Percentiles rank a stretch among this genome's conserved stretches.
These are phyloP conservation scores for Penicillium sp. DNA, from an alignment of 2,329 filamentous ascomycete species.

Conservation along the genomic window DNA sequence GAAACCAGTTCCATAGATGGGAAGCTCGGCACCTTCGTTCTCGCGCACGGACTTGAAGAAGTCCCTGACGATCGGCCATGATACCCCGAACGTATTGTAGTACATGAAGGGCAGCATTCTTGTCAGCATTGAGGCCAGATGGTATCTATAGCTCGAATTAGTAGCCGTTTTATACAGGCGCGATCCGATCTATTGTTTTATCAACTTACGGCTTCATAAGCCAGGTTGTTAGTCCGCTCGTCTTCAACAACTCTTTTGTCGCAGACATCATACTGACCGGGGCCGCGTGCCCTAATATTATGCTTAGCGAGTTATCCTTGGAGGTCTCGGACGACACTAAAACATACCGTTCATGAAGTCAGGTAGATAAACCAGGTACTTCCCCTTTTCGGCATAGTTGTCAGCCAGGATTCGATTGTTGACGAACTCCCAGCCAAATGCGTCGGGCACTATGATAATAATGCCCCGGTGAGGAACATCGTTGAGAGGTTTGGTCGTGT, in stretches of 20 bases:
- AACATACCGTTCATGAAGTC: constrained; percentile 54
- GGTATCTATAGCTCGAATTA: background rate
- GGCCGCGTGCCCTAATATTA: background rate
- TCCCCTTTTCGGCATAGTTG: constrained; percentile 51
- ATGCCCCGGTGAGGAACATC: constrained; percentile 37
- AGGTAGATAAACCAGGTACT: constrained; percentile 53
- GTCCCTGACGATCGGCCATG: constrained; percentile 35
- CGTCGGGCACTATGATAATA: constrained; percentile 55
- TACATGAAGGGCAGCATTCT: background rate
- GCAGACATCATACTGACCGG: background rate
- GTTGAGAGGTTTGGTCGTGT: background rate
- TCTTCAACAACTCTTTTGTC: background rate
- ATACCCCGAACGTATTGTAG: constrained; percentile 13
- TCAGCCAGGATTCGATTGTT: constrained; percentile 56
- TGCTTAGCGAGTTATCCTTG: background rate
- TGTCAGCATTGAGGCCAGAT: background rate
- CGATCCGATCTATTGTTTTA: background rate
- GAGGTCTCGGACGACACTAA: background rate
- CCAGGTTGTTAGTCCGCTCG: background rate
- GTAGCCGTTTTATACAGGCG: background rate
- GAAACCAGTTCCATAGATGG: constrained; percentile 57
- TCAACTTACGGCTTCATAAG: constrained; percentile 2
- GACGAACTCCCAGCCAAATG: constrained; percentile 55
- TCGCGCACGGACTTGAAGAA: constrained; percentile 41
- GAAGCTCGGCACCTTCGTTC: constrained; percentile 31